Evolutionary conservation across 2,329 filamentous ascomycete species (phyloP), one percentile per base, ranked within the genome.

Genomic region (Stachybotrys chartarum): DNA sequence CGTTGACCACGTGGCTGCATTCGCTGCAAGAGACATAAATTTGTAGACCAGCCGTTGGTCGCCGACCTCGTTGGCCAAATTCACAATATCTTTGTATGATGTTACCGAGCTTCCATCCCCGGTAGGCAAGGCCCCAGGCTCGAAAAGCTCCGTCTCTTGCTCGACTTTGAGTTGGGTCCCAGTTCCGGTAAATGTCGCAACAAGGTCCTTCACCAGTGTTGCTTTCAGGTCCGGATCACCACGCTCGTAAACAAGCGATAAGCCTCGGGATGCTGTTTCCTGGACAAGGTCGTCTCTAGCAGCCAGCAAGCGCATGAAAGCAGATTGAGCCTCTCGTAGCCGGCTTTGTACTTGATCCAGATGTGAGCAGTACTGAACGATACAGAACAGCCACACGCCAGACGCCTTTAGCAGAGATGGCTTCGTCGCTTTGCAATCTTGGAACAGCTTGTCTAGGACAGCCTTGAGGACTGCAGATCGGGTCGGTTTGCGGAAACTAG

Each of bases 71-170:
- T 93, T 90, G n/a, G 94, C 94, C 51, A 99, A 78, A 62, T 81
- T 94, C 70, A 99, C 89, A 61, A 99, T 97, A 66, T 99, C 94
- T 68, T 96, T 96, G 75, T 99, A 99, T 0, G 93, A 97, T 0
- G 91, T 97, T 55, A 97, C 83, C 0, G 91, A 91, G 61, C 82
- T 90, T 7, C 91, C 91, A 60, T 96, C 91, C 4, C 92, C 91
- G 0, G 92, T 97, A 0, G 92, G 92, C 12, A 97, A 72, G 3
- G 90, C 90, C 6, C 94, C 94, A 1, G 90, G 88, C 57, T 97
- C 93, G 62, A 97, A 97, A 1, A 99, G 78, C 69, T 97, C 89
- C 0, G 94, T 99, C 53, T 97, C 91, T 45, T 88, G 84, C 30
- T 91, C 89, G 1, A 99, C 91, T 64, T 90, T 95, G 56, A 94